Evolutionary conservation across 2,329 filamentous ascomycete species (phyloP), one percentile per base, ranked within the genome.

Genomic region (Didymella segeticola): DNA sequence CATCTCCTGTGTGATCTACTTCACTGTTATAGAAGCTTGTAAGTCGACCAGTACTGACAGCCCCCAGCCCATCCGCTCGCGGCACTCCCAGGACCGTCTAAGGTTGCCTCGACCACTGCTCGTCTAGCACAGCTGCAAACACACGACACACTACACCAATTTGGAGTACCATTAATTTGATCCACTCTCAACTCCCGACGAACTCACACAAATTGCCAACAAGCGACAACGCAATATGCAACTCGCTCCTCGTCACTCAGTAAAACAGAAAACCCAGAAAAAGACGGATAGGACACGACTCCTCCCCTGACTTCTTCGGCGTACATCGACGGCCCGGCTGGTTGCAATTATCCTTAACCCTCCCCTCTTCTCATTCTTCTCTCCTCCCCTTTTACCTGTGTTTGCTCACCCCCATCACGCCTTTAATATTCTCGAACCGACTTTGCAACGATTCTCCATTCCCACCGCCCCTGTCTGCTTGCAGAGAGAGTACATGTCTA

Each of bases 401-500:
- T 68, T 68, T 68, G 64, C 61, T 63, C 33, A 64, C 62, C 66
- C 66, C 61, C 58, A 52, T 65, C 63, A 48, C 60, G 61, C 60
- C 54, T 53, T 46, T 48, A 43, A 48, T 49, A 54, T 54, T 51
- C 51, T 57, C 43, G 4, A 33, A 47, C 49, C 43, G 31, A 56
- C 42, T 47, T 47, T 43, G 54, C 50, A 45, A 58, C 42, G 37
- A 56, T 57, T 48, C 52, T 49, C 53, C 42, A 57, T 56, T 47
- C 19, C 36, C 29, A 38, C 39, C 43, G 26, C 50, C 59, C 61
- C 62, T 62, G 57, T 64, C 59, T 60, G 64, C 64, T 58, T 60
- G 62, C 62, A 38, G 58, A 63, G 65, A 66, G 67, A 71, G 67
- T 71, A 71, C 69, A 67, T 60, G 62, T 63, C 66, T 57, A 64